These are phyloP conservation scores for Populus alba DNA, from an alignment of 345 rosid species.

Conservation along the genomic window DNA sequence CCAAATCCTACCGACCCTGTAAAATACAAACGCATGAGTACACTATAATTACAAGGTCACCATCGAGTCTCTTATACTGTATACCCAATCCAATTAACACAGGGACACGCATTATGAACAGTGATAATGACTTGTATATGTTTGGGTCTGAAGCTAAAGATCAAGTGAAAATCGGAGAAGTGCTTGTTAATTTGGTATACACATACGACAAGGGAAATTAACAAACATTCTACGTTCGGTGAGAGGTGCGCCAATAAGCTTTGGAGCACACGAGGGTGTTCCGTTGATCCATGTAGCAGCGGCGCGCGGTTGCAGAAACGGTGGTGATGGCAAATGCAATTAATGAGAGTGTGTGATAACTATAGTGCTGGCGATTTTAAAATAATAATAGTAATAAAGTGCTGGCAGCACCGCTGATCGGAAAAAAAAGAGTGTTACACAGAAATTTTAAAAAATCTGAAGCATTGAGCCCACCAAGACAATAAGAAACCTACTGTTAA, in stretches of 20 bases:
- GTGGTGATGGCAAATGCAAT: neutral
- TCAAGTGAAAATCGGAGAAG: neutral
- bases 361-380: too few relatives aligned
- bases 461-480: neutral
- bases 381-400: too few relatives aligned
- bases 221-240: neutral
- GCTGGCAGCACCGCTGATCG: neutral
- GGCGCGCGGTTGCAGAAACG: neutral
- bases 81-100: too few relatives aligned
- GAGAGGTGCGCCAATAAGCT: neutral
- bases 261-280: neutral
- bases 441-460: neutral
- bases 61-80: too few relatives aligned
- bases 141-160: neutral
- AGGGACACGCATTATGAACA: neutral
- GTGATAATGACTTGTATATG: neutral
- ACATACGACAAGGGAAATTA: neutral
- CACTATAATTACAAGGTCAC: too few relatives aligned
- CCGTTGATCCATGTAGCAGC: neutral
- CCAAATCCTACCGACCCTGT: too few relatives aligned
- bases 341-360: neutral
- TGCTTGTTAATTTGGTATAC: neutral
- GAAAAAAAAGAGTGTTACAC: too few relatives aligned
- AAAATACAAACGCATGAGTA: too few relatives aligned
- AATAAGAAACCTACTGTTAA: neutral